These are phyloP conservation scores for Teratosphaeria epicoccoides DNA, from an alignment of 2,329 filamentous ascomycete genomes.

Conservation along the genomic window DNA sequence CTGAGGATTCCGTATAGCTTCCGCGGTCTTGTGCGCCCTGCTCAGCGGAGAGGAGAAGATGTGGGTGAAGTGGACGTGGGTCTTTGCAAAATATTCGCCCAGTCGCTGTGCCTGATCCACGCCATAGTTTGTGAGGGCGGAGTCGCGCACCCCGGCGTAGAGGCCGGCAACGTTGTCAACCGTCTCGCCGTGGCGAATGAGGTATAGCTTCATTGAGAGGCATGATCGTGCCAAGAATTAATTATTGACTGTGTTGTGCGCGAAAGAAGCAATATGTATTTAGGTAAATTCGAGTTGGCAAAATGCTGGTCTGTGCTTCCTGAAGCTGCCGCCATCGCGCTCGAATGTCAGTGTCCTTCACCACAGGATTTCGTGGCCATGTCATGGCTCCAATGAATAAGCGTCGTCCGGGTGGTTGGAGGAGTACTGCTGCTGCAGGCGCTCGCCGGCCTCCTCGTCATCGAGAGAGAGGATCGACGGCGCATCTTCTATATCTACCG, in stretches of 20 bases:
- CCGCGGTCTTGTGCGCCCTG: conserved; percentile 61
- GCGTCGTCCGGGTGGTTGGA: too few relatives aligned
- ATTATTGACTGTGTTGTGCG: background rate
- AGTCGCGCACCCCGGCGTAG: conserved; percentile 74
- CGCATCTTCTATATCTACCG: too few relatives aligned
- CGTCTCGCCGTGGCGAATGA: conserved; percentile 81
- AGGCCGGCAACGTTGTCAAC: conserved; percentile 74
- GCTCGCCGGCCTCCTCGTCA: too few relatives aligned
- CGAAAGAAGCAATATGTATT: too few relatives aligned
- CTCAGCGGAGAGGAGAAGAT: conserved; percentile 71
- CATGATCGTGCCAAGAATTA: background rate
- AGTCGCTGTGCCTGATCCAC: conserved; percentile 66
- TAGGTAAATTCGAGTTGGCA: too few relatives aligned
- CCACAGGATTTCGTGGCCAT: too few relatives aligned
- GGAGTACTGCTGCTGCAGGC: too few relatives aligned
- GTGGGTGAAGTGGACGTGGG: conserved; percentile 54
- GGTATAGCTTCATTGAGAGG: conserved; percentile 50
- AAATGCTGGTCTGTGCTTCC: too few relatives aligned
- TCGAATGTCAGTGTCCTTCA: too few relatives aligned
- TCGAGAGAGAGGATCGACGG: too few relatives aligned
- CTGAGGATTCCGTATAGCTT: conserved; percentile 41
- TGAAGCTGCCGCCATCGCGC: too few relatives aligned
- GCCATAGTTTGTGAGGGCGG: conserved; percentile 70
- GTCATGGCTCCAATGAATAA: too few relatives aligned
- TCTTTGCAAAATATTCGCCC: conserved; percentile 54